phyloP scores from a whole-genome alignment of 305 asterid species.

The Fraxinus platypoda region DNA sequence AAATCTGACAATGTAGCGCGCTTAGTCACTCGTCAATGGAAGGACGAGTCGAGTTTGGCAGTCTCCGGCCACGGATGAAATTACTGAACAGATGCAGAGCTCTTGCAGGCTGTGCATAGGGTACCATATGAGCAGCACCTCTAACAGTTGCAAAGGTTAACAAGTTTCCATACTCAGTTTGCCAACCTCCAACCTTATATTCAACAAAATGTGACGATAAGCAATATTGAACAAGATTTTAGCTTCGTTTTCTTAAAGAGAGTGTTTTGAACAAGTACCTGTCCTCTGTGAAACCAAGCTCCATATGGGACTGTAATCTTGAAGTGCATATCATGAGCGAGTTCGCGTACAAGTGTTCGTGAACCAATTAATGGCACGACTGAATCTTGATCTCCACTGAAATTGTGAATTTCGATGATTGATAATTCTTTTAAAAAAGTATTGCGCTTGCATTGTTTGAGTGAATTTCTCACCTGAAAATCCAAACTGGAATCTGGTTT shows the following conservation, averaged over 20 bases:
- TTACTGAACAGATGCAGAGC: conserved; percentile 83
- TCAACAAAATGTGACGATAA: not conserved
- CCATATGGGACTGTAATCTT: conserved; percentile 77
- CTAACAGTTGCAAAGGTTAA: conserved; percentile 82
- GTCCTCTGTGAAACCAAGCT: conserved; percentile 87
- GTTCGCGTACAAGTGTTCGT: conserved; percentile 78
- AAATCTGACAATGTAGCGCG: not conserved
- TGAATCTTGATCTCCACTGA: conserved; percentile 97
- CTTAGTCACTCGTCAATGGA: conserved; percentile 44
- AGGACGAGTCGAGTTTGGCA: conserved; percentile 72
- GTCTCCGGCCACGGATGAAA: conserved; percentile 54
- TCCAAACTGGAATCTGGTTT: conserved; percentile 63
- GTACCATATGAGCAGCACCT: conserved; percentile 96
- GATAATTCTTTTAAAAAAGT: conserved; percentile 7
- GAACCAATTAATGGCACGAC: conserved; percentile 90
- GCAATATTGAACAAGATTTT: not conserved
- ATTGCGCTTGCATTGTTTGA: not conserved
- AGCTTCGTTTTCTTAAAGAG: not conserved
- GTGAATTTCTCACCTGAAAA: conserved; percentile 55
- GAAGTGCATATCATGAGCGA: conserved; percentile 68
- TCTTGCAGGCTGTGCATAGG: conserved; percentile 82
- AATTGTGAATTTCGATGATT: not conserved
- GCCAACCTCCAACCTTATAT: conserved; percentile 89
- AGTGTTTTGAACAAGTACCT: conserved; percentile 40
- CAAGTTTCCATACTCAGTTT: conserved; percentile 71